Evolutionary conservation across 495 filamentous ascomycete species (phyloP).

Genomic region (Hyaloscypha hepaticicola): DNA sequence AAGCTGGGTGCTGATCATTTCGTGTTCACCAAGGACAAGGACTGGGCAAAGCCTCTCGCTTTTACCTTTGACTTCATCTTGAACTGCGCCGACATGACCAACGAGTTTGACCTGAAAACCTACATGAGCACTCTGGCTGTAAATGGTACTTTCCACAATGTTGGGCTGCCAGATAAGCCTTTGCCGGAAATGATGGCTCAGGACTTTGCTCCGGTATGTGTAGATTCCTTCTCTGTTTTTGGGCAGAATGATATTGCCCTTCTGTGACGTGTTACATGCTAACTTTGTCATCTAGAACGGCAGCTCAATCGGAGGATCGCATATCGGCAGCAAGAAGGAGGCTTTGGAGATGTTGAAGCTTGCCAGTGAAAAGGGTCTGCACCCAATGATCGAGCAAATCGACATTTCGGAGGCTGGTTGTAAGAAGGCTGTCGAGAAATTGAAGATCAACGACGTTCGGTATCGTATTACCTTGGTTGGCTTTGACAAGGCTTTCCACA

Average conservation of each 20-base stretch:
- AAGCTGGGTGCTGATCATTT: constrained; percentile 63
- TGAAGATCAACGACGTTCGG: constrained; percentile 65
- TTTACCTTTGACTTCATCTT: constrained; percentile 75
- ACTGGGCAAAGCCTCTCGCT: constrained; percentile 54
- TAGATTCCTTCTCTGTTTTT: no score
- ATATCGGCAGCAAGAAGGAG: constrained; percentile 71
- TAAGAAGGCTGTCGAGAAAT: constrained; percentile 66
- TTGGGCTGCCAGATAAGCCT: constrained; percentile 29
- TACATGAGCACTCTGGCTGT: constrained; percentile 71
- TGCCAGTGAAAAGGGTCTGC: constrained; percentile 71
- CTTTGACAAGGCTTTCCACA: constrained; percentile 62
- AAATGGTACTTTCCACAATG: constrained; percentile 67
- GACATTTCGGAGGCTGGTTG: constrained; percentile 68
- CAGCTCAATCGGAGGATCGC: constrained; percentile 50
- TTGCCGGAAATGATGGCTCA: constrained; percentile 30
- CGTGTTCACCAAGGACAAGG: constrained; percentile 63
- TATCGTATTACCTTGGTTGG: constrained; percentile 66
- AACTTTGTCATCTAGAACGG: no score
- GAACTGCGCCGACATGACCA: constrained; percentile 67
- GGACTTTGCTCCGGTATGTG: constrained; percentile 23
- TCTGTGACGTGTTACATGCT: no score
- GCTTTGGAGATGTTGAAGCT: constrained; percentile 73
- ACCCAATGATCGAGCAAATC: constrained; percentile 68
- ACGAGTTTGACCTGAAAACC: constrained; percentile 60
- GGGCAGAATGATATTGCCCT: no score